phyloP scores from a whole-genome alignment of 345 rosid species.

The Heritiera fomes region DNA sequence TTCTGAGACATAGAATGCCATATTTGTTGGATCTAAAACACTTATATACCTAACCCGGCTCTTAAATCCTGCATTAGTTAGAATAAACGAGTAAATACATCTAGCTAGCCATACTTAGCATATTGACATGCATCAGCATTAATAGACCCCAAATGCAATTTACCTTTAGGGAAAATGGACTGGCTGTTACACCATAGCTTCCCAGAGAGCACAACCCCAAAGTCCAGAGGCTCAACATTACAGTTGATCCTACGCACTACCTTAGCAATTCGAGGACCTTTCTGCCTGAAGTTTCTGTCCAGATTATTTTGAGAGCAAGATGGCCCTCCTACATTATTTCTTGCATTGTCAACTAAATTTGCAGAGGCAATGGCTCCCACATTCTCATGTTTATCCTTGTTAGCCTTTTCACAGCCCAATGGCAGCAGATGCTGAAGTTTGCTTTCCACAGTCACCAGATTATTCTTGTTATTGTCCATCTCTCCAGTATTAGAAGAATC shows the following conservation, averaged over 20 bases:
- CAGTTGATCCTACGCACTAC: slow-evolving; percentile 95
- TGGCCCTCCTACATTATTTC: slow-evolving; percentile 45
- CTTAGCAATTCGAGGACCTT: slow-evolving; percentile 99
- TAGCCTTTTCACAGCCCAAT: slow-evolving; percentile 34
- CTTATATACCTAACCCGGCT: slow-evolving; percentile 84
- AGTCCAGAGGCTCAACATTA: slow-evolving; percentile 79
- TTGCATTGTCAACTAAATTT: slow-evolving; percentile 42
- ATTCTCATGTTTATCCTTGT: slow-evolving; percentile 47
- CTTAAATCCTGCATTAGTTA: slow-evolving; percentile 73
- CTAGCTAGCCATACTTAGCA: neutral
- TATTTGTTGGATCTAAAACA: slow-evolving; percentile 77
- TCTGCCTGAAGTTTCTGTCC: slow-evolving; percentile 75
- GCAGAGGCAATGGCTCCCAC: slow-evolving; percentile 39
- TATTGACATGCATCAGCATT: neutral
- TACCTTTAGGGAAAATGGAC: slow-evolving; percentile 93
- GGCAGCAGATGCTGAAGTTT: slow-evolving; percentile 29
- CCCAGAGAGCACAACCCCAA: slow-evolving; percentile 76
- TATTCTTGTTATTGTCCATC: slow-evolving; percentile 25
- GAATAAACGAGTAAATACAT: slow-evolving; percentile 21
- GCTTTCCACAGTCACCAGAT: slow-evolving; percentile 29
- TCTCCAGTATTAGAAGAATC: slow-evolving; percentile 36
- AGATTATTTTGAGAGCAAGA: slow-evolving; percentile 69
- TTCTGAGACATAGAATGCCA: slow-evolving; percentile 82
- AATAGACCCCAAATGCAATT: slow-evolving; percentile 17
- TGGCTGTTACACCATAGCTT: slow-evolving; percentile 84